These are phyloP conservation scores for Boletellus ananiceps DNA, from an alignment of 768 basidiomycete species.

Conservation along the genomic window DNA sequence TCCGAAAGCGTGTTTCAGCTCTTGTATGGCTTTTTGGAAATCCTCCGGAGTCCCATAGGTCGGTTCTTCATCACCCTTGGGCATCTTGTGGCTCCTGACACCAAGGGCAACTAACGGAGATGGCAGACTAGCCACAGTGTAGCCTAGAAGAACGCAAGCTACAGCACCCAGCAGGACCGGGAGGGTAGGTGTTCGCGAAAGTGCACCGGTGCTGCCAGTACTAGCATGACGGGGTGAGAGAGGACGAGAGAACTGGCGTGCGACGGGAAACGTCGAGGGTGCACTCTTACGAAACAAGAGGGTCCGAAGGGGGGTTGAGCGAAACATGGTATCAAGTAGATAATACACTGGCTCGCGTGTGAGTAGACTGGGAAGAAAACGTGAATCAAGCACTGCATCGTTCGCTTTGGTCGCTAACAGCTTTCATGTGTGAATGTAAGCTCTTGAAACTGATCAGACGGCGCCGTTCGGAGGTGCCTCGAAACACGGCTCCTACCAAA, in stretches of 20 bases:
- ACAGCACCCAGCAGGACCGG: conserved; percentile 17
- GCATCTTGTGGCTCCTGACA: background rate
- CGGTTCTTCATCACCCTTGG: conserved; percentile 15
- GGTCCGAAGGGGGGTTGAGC: conserved; percentile 7
- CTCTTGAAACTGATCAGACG: no score
- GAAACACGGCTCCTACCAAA: no score
- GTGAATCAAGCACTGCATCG: background rate
- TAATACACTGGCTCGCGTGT: background rate
- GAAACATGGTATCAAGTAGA: conserved; percentile 7
- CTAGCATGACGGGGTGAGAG: conserved; percentile 7
- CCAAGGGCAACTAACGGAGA: conserved; percentile 8
- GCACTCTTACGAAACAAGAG: background rate
- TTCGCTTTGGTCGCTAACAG: no score
- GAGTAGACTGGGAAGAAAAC: background rate
- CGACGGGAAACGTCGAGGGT: background rate
- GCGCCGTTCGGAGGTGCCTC: no score
- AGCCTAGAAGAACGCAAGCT: conserved; percentile 19
- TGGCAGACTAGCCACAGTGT: conserved; percentile 2
- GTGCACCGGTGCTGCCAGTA: background rate
- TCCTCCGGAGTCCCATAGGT: conserved; percentile 51
- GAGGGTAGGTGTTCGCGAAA: background rate
- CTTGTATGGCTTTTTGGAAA: conserved; percentile 48
- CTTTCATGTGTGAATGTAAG: no score
- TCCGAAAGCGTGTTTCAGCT: conserved; percentile 39
- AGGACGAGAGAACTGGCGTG: background rate